Conservation (phyloP, 2,329 filamentous ascomycete genomes). For the Trichoderma sp. region DNA sequence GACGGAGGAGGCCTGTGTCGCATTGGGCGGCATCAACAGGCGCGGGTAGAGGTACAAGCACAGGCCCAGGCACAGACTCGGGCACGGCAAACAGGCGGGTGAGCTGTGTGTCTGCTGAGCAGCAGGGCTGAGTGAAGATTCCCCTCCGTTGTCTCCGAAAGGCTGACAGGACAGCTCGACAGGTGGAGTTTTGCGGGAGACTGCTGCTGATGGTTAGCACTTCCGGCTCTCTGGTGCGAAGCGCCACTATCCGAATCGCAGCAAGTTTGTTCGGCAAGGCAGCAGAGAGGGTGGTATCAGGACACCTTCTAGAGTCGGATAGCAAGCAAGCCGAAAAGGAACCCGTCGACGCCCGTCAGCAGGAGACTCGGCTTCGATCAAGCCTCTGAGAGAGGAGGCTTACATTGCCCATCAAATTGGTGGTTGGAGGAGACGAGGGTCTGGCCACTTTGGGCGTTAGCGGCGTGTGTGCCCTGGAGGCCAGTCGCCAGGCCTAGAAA, state of each 20-base stretch:
- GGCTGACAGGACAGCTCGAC: slow-evolving; percentile 20
- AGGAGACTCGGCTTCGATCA: slow-evolving; percentile 15
- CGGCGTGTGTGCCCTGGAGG: slow-evolving; percentile 6
- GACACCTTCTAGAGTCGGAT: too few relatives aligned
- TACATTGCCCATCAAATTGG: slow-evolving; percentile 5
- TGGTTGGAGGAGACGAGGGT: not conserved
- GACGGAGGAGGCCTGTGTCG: not conserved
- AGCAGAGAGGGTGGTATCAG: too few relatives aligned
- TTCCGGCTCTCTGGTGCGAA: too few relatives aligned
- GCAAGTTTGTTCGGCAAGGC: too few relatives aligned
- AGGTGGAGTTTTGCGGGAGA: slow-evolving; percentile 10
- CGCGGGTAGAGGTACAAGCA: not conserved
- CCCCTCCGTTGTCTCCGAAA: slow-evolving; percentile 22
- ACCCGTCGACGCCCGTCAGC: slow-evolving; percentile 23
- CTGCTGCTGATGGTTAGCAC: not conserved
- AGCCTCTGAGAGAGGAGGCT: slow-evolving; percentile 26
- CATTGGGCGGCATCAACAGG: slow-evolving; percentile 5
- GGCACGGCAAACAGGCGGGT: too few relatives aligned
- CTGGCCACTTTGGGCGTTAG: too few relatives aligned
- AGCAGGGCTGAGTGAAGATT: not conserved
- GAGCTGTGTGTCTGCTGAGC: too few relatives aligned
- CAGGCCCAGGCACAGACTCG: too few relatives aligned
- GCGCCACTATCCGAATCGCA: not conserved
- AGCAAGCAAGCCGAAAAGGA: not conserved
- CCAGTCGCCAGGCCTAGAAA: slow-evolving; percentile 18